Base-by-base conservation (phyloP, 805 yeast genomes). In the Kazachstania bromeliacearum region DNA sequence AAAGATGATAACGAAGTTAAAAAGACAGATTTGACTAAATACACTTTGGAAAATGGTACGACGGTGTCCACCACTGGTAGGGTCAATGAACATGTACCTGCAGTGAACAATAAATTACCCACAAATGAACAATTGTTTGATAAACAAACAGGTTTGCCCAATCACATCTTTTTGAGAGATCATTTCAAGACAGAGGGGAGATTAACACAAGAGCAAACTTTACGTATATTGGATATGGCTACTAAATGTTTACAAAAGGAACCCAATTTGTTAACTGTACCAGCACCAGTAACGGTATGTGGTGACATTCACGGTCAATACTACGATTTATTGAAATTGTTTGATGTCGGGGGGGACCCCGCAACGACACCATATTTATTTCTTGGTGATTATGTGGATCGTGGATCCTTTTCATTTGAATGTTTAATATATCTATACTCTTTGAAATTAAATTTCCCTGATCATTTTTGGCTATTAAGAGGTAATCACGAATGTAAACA, bases 281-380 rank as follows among this genome's bases (percentile, higher is more conserved):
- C 87, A 3, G 94, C 96, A 0, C 98, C 97, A 1, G 84, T 89
- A 2, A 88, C 95, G 0, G 87, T 89, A 3, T 87, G 96, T 63
- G 98, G 98, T 38, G 97, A 89, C 60, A 72, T 88, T n/a, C 97
- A 89, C 60, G 98, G 98, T 13, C 97, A 89, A 59, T 85, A 74
- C 57, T 88, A 73, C 57, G 98, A 89, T 59, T 67, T 89, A 47
- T 68, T 88, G 74, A 87, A 88, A 59, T 64, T 89, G 30, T 84
- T 89, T 53, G 96, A 89, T 55, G 89, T 87, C 13, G 95, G 96
- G 27, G 97, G 97, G 2, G 78, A 80, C 52, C 95, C 96, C 9
- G 67, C 63, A 12, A 60, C 54, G n/a, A 79, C 94, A 1, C 70
- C 82, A 14, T 89, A 85, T 56, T 64, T 88, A 36, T 88, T 89